Conservation (phyloP, 2,329 filamentous ascomycete species). For the Microsporum canis region DNA sequence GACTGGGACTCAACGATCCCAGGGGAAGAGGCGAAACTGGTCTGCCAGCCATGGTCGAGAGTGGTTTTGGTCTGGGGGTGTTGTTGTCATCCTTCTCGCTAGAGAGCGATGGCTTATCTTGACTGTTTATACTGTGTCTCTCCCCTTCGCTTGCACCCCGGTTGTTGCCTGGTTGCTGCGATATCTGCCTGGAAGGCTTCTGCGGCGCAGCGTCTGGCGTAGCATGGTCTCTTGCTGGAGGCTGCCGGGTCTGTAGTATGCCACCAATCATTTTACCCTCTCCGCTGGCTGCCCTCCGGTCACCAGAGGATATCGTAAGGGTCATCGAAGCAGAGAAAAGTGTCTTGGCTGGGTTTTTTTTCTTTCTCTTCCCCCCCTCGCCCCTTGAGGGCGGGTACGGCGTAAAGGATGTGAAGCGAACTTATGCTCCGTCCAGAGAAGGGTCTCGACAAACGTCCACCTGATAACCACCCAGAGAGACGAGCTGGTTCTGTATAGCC, state of each 20-base stretch:
- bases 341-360: background rate
- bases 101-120: background rate
- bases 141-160: background rate
- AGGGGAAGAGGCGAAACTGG: constrained; percentile 20
- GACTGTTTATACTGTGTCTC: background rate
- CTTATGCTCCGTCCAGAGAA: background rate
- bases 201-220: background rate
- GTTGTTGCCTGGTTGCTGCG: background rate
- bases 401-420: background rate
- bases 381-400: background rate
- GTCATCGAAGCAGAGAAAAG: background rate
- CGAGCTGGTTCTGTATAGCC: background rate
- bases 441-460: background rate
- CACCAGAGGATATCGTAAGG: background rate
- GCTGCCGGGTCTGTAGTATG: background rate
- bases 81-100: background rate
- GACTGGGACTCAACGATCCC: constrained; percentile 31
- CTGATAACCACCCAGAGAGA: background rate
- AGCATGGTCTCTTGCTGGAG: background rate
- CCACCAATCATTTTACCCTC: background rate
- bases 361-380: background rate
- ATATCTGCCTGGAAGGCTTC: background rate
- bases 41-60: background rate
- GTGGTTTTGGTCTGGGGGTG: background rate
- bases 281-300: background rate